Evolutionary conservation across 805 yeast genomes (phyloP).

Genomic region (Candida railenensis): DNA sequence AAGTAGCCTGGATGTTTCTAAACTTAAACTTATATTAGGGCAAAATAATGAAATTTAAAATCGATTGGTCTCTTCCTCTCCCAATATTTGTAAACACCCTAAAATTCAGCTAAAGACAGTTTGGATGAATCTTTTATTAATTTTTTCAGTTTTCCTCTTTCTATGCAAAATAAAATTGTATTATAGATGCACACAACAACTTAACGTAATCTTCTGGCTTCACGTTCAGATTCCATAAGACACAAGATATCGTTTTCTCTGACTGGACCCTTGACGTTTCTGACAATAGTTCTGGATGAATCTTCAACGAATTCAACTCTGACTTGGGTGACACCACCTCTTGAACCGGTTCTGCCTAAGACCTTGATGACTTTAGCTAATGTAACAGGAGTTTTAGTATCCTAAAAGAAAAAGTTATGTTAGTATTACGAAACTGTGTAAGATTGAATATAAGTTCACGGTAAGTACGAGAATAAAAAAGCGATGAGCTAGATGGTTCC

Average conservation of each 20-base stretch:
- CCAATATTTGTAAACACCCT: not conserved
- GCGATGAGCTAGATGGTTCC: no score
- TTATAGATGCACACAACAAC: conserved; percentile 10
- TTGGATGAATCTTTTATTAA: not conserved
- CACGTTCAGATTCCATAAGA: conserved; percentile 99
- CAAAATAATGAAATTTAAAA: not conserved
- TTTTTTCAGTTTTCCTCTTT: not conserved
- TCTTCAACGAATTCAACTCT: conserved; percentile 50
- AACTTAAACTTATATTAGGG: conserved; percentile 1
- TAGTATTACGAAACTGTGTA: conserved; percentile 5
- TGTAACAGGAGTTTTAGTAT: conserved; percentile 88
- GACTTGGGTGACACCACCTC: conserved; percentile 82
- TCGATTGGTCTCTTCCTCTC: not conserved
- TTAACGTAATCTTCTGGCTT: conserved; percentile 94
- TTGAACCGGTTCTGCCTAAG: conserved; percentile 99
- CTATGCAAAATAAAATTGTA: not conserved
- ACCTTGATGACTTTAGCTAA: conserved; percentile 99
- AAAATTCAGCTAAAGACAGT: not conserved
- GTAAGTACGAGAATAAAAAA: no score
- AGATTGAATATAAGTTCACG: not conserved
- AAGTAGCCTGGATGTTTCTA: not conserved
- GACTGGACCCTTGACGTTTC: conserved; percentile 52
- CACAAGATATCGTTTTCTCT: conserved; percentile 88
- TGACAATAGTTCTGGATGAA: conserved; percentile 47
- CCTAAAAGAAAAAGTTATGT: conserved; percentile 33